A percentile compares a stretch with the other conserved stretches of the same genome.
Conservation (phyloP, 225 moss, liverwort and hornwort genomes). For the Asterella californica region DNA sequence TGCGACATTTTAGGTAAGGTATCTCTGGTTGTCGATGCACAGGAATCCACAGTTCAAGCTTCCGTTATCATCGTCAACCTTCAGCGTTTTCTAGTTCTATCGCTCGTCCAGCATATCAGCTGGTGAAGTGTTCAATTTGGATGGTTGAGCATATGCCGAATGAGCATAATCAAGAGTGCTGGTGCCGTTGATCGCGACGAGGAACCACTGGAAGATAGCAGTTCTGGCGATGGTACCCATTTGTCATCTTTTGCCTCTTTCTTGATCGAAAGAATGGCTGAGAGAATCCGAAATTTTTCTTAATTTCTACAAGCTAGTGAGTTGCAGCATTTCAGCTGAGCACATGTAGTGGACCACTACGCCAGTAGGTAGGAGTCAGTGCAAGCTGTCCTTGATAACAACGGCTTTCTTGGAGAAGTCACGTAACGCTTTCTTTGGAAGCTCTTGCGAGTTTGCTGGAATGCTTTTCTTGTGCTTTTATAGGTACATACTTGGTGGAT, state of each 20-base stretch:
- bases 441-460: neutral
- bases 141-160: no score
- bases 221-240: neutral
- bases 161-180: neutral
- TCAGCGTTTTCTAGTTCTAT: conserved; percentile 18
- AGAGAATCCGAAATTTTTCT: neutral
- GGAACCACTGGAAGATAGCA: neutral
- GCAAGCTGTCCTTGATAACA: neutral
- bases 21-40: conserved; percentile 15
- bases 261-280: neutral
- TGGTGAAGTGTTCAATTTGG: conserved; percentile 4
- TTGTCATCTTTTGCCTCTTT: neutral
- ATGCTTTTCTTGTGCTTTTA: neutral
- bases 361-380: neutral
- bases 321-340: neutral
- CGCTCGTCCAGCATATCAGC: conserved; percentile 1
- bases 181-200: neutral
- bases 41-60: conserved; percentile 23
- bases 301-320: neutral
- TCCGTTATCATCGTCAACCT: conserved; percentile 10
- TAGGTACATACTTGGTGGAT: neutral
- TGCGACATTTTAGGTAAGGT: conserved; percentile 11
- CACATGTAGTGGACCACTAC: neutral
- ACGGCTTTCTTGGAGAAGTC: no score
- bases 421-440: neutral